These are phyloP conservation scores for Xanthoconium purpureum DNA, from an alignment of 768 basidiomycete genomes.

Conservation along the genomic window DNA sequence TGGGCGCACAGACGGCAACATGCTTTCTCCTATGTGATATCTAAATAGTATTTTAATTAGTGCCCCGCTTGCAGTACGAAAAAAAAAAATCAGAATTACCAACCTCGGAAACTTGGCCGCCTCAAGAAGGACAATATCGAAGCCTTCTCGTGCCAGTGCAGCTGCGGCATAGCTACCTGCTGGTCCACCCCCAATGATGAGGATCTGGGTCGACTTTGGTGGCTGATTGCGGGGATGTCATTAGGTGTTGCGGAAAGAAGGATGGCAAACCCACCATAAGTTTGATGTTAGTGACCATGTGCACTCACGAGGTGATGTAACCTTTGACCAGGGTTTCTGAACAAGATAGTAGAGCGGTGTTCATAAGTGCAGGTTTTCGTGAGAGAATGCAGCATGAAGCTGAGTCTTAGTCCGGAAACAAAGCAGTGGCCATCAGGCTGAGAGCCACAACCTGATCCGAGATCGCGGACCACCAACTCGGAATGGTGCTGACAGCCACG, in stretches of 20 bases:
- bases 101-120: slow-evolving; percentile 10
- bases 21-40: slow-evolving; percentile 17
- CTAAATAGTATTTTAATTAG: background rate
- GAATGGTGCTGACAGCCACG: too few relatives aligned
- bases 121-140: slow-evolving; percentile 9
- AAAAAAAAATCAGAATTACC: too few relatives aligned
- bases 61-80: background rate
- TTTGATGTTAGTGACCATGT: background rate
- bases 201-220: background rate
- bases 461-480: too few relatives aligned
- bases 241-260: too few relatives aligned
- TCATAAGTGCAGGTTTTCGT: too few relatives aligned
- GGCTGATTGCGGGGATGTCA: background rate
- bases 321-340: too few relatives aligned
- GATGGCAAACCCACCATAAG: background rate
- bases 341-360: too few relatives aligned
- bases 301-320: too few relatives aligned
- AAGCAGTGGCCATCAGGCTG: too few relatives aligned
- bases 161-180: slow-evolving; percentile 10
- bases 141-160: slow-evolving; percentile 11
- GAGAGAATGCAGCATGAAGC: too few relatives aligned
- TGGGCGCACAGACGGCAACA: slow-evolving; percentile 5
- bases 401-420: too few relatives aligned
- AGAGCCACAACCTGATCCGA: too few relatives aligned
- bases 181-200: slow-evolving; percentile 14